These are phyloP conservation scores for Alternaria sp. DNA, from an alignment of 2,329 filamentous ascomycete species.

Conservation along the genomic window DNA sequence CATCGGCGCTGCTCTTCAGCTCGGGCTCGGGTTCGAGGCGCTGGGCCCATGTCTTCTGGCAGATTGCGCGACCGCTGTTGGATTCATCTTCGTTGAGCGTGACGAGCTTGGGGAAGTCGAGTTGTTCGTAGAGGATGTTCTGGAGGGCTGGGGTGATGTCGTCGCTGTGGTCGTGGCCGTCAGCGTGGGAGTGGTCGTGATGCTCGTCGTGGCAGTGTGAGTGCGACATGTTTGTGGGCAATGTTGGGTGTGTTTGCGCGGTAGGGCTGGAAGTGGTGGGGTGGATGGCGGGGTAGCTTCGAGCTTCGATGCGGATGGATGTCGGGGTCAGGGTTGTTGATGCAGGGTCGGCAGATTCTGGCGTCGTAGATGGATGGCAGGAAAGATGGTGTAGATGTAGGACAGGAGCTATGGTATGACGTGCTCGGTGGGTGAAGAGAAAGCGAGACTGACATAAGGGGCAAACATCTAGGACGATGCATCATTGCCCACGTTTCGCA, in stretches of 20 bases:
- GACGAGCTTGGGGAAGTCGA: constrained; percentile 84
- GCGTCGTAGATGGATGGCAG: not conserved
- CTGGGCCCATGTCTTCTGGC: constrained; percentile 92
- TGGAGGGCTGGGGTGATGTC: constrained; percentile 93
- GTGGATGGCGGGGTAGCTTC: constrained; percentile 44
- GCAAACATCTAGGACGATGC: constrained; percentile 17
- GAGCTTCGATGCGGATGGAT: not conserved
- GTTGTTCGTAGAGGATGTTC: constrained; percentile 88
- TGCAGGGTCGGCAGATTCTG: not conserved
- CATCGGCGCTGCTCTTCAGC: constrained; percentile 85
- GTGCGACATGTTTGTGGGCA: constrained; percentile 17
- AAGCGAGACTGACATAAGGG: constrained; percentile 13
- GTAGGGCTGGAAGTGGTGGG: constrained; percentile 15
- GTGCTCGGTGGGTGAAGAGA: not conserved
- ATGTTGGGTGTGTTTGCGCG: constrained; percentile 10
- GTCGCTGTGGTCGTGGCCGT: constrained; percentile 82
- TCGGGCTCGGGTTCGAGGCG: constrained; percentile 76
- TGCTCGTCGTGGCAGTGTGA: constrained; percentile 39
- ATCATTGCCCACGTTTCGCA: constrained; percentile 8
- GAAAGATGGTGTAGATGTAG: not conserved
- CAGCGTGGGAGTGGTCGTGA: constrained; percentile 40
- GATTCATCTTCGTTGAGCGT: constrained; percentile 83
- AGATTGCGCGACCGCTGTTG: constrained; percentile 75
- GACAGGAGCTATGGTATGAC: constrained; percentile 11
- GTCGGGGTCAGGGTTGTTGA: no score